These are phyloP conservation scores for Talaromyces rugulosus DNA, from an alignment of 2,329 filamentous ascomycete species.

Conservation along the genomic window DNA sequence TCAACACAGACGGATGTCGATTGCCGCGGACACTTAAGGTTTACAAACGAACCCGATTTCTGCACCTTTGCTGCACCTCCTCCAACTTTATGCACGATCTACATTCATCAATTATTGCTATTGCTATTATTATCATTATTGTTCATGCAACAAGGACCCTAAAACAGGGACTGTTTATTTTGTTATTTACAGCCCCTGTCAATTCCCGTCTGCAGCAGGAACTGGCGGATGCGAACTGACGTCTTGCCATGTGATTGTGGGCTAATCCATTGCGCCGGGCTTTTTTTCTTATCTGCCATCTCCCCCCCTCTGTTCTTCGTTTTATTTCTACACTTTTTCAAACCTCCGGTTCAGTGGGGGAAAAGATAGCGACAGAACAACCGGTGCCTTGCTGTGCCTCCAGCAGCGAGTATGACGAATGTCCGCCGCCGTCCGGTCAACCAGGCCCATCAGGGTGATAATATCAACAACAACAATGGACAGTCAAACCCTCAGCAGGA, in stretches of 20 bases:
- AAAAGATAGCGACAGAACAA: not conserved
- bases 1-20: too few relatives aligned
- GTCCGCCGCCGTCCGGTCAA: constrained; percentile 40
- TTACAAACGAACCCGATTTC: not conserved
- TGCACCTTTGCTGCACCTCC: not conserved
- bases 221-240: not conserved
- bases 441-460: constrained; percentile 20
- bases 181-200: not conserved
- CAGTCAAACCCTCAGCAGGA: constrained; percentile 8
- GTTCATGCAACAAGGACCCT: not conserved
- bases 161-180: not conserved
- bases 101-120: not conserved
- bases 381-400: not conserved
- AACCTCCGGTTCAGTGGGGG: not conserved
- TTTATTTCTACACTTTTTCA: not conserved
- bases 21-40: not conserved
- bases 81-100: not conserved
- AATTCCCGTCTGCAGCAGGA: not conserved
- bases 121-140: not conserved
- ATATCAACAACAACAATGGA: constrained; percentile 7
- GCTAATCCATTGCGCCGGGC: not conserved
- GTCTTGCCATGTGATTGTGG: constrained; percentile 6
- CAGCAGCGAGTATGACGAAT: constrained; percentile 26
- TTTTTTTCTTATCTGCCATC: not conserved
- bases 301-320: not conserved